Evolutionary conservation across 768 basidiomycete genomes (phyloP).

Genomic region (Trametes sanguinea): DNA sequence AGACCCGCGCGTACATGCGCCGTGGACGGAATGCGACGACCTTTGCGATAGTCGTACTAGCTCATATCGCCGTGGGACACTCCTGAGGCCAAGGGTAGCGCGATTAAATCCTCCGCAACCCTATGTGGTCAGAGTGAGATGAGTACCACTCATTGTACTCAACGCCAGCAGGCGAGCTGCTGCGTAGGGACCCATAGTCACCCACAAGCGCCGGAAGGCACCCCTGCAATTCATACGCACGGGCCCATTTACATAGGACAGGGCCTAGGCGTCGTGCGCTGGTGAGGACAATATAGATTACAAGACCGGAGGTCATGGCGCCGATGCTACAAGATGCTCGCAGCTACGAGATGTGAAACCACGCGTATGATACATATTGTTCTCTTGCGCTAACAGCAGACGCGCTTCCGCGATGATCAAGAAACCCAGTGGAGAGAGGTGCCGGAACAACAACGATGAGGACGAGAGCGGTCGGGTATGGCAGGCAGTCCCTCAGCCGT

Average conservation of each 20-base stretch:
- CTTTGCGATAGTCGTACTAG: too few species aligned
- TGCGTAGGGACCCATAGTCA: not conserved
- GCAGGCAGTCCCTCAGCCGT: conserved; percentile 5
- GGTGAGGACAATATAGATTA: not conserved
- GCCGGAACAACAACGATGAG: not conserved
- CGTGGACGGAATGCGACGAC: too few species aligned
- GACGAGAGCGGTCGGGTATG: conserved; percentile 8
- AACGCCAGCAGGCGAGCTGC: too few species aligned
- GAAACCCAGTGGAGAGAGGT: conserved; percentile 2
- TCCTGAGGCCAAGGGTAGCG: too few species aligned
- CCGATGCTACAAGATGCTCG: conserved; percentile 6
- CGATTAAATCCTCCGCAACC: too few species aligned
- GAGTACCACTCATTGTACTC: too few species aligned
- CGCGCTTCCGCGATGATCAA: not conserved
- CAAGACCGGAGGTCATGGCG: not conserved
- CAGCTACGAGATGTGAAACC: conserved; percentile 10
- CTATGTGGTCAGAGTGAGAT: too few species aligned
- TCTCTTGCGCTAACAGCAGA: not conserved
- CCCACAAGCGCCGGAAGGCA: not conserved
- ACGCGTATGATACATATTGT: conserved; percentile 17
- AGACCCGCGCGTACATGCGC: too few species aligned
- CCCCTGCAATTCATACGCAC: too few species aligned
- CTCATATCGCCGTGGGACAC: too few species aligned
- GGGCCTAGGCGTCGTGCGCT: not conserved
- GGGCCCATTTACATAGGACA: too few species aligned